phyloP scores from a whole-genome alignment of 768 basidiomycete genomes.

The Hemileccinum impolitum region DNA sequence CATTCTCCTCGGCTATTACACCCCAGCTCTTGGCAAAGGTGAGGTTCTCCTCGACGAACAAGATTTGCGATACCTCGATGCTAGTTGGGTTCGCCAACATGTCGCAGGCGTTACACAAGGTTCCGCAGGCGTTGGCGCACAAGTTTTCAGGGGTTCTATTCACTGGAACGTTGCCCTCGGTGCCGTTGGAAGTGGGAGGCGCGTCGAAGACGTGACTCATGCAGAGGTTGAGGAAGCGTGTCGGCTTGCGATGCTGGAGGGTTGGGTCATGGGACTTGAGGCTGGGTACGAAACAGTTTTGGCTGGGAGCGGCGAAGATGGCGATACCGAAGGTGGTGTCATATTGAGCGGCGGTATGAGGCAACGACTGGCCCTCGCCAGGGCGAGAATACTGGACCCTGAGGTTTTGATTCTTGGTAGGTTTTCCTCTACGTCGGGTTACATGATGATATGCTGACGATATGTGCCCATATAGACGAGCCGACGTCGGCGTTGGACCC shows the following conservation, averaged over 20 bases:
- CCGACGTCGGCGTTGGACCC: slow-evolving; percentile 83
- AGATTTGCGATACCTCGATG: slow-evolving; percentile 70
- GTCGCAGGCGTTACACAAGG: slow-evolving; percentile 79
- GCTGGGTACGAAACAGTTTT: slow-evolving; percentile 84
- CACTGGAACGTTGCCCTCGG: slow-evolving; percentile 88
- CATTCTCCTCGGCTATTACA: slow-evolving; percentile 71
- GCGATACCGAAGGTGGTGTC: slow-evolving; percentile 48
- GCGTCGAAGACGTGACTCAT: slow-evolving; percentile 51
- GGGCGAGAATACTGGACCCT: slow-evolving; percentile 83
- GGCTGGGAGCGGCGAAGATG: slow-evolving; percentile 41
- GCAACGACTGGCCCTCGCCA: slow-evolving; percentile 85
- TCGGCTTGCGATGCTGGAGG: slow-evolving; percentile 79
- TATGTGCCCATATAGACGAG: slow-evolving; percentile 49
- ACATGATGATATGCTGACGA: background rate
- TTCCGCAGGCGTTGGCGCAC: slow-evolving; percentile 43
- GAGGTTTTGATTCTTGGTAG: slow-evolving; percentile 86
- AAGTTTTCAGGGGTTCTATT: slow-evolving; percentile 71
- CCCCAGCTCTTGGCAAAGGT: slow-evolving; percentile 48
- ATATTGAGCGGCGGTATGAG: slow-evolving; percentile 88
- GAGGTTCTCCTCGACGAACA: slow-evolving; percentile 79
- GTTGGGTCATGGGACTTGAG: slow-evolving; percentile 81
- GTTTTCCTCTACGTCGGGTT: slow-evolving; percentile 26
- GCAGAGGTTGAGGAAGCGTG: slow-evolving; percentile 80
- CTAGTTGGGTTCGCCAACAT: slow-evolving; percentile 60
- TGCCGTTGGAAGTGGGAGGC: slow-evolving; percentile 45